Conservation (phyloP, 441 rosid genomes). For the Arabidopsis lyrata region DNA sequence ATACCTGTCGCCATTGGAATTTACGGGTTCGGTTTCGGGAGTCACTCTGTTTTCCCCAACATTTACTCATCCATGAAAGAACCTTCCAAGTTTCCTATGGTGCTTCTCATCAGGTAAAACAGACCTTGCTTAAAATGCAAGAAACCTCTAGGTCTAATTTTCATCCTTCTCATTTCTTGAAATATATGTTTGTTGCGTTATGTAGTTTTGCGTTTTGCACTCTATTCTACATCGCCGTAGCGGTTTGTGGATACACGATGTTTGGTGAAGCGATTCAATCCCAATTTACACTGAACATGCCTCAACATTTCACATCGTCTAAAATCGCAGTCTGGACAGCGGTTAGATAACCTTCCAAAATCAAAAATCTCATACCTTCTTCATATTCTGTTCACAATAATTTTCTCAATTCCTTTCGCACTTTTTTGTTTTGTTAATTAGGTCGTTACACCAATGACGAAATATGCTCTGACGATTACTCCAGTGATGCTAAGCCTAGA, state of each 20-base stretch:
- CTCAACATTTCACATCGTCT: slow-evolving; percentile 59
- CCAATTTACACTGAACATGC: slow-evolving; percentile 86
- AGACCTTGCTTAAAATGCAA: not conserved
- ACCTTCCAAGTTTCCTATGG: slow-evolving; percentile 60
- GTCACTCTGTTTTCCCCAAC: slow-evolving; percentile 80
- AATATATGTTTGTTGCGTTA: not conserved
- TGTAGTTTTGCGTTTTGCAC: slow-evolving; percentile 66
- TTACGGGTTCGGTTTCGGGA: slow-evolving; percentile 60
- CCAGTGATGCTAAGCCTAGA: slow-evolving; percentile 80
- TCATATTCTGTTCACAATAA: not conserved
- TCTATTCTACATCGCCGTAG: slow-evolving; percentile 56
- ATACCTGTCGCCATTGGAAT: slow-evolving; percentile 77
- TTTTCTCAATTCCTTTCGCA: not conserved
- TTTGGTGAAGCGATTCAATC: slow-evolving; percentile 76
- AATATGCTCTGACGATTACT: slow-evolving; percentile 75
- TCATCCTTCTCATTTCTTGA: not conserved
- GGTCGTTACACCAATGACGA: slow-evolving; percentile 84
- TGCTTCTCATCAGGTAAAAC: slow-evolving; percentile 55
- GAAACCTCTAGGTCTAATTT: not conserved
- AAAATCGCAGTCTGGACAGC: slow-evolving; percentile 79
- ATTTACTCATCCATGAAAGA: slow-evolving; percentile 82
- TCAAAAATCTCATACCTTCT: not conserved
- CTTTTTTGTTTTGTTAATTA: slow-evolving; percentile 31
- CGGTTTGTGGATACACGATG: slow-evolving; percentile 70
- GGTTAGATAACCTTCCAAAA: slow-evolving; percentile 45